Evolutionary conservation across 805 yeast species (phyloP).

Genomic region (Nakazawaea pomicola): DNA sequence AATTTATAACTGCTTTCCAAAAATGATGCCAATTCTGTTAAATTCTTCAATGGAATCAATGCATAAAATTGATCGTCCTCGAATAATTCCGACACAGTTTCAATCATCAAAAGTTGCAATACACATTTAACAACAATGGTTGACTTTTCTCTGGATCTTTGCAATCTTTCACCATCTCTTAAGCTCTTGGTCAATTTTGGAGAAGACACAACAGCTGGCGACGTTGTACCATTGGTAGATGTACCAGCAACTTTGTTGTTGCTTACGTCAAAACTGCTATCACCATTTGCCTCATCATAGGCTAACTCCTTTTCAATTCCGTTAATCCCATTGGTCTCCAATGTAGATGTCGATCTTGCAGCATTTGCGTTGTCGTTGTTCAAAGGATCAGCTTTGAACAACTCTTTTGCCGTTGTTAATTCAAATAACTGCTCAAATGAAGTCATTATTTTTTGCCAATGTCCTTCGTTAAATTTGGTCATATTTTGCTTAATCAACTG

Average conservation of each 20-base stretch:
- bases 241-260: slow-evolving; percentile 23
- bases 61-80: slow-evolving; percentile 65
- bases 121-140: slow-evolving; percentile 90
- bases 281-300: slow-evolving; percentile 25
- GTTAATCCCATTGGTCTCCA: slow-evolving; percentile 12
- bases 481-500: slow-evolving; percentile 76
- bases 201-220: slow-evolving; percentile 12
- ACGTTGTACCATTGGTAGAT: slow-evolving; percentile 12
- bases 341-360: too few relatives aligned
- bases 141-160: slow-evolving; percentile 53
- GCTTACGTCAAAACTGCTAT: slow-evolving; percentile 31
- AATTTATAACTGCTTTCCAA: slow-evolving; percentile 71
- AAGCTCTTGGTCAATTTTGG: slow-evolving; percentile 11
- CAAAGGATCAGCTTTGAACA: slow-evolving; percentile 60
- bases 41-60: slow-evolving; percentile 59
- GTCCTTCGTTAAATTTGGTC: slow-evolving; percentile 50
- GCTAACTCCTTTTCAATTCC: slow-evolving; percentile 29
- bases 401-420: slow-evolving; percentile 79
- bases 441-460: slow-evolving; percentile 70
- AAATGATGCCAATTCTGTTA: slow-evolving; percentile 54
- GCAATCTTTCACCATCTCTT: slow-evolving; percentile 32
- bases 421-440: slow-evolving; percentile 70
- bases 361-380: too few relatives aligned
- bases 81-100: slow-evolving; percentile 74
- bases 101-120: slow-evolving; percentile 83